Evolutionary conservation across 148 eudicot species (phyloP).

Genomic region (Euryodendron excelsum): DNA sequence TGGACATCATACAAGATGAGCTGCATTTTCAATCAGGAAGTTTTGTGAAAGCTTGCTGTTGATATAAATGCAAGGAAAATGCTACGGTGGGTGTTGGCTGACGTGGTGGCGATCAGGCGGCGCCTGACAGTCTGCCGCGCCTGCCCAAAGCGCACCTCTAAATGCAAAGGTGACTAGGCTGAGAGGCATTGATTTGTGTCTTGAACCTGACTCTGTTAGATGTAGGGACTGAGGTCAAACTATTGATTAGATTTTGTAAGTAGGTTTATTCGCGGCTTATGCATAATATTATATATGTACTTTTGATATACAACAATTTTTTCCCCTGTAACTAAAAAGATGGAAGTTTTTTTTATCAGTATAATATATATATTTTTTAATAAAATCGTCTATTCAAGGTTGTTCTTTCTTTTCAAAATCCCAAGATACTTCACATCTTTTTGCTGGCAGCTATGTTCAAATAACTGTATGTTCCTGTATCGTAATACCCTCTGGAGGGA

Average conservation of each 20-base stretch:
- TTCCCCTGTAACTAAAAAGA: slow-evolving; percentile 9
- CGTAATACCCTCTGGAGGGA: no score
- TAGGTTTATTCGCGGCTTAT: slow-evolving; percentile 7
- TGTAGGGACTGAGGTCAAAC: background rate
- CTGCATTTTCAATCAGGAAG: background rate
- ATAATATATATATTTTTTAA: background rate
- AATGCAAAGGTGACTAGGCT: background rate
- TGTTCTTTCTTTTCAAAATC: background rate
- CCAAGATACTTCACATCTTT: background rate
- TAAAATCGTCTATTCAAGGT: background rate
- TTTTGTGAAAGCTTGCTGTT: slow-evolving; percentile 6
- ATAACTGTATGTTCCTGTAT: no score
- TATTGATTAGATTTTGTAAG: slow-evolving; percentile 19
- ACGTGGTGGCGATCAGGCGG: no score
- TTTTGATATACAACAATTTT: background rate
- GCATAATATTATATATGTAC: background rate
- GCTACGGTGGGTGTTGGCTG: no score
- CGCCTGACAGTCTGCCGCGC: no score
- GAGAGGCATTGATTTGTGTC: slow-evolving; percentile 1
- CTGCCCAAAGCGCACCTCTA: no score
- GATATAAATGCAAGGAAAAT: slow-evolving; percentile 1
- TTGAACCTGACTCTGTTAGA: background rate
- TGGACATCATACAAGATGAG: background rate
- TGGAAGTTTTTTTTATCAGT: background rate
- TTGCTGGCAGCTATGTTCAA: background rate